phyloP scores from a whole-genome alignment of 2,329 filamentous ascomycete genomes.

The Knoxdaviesia capensis region DNA sequence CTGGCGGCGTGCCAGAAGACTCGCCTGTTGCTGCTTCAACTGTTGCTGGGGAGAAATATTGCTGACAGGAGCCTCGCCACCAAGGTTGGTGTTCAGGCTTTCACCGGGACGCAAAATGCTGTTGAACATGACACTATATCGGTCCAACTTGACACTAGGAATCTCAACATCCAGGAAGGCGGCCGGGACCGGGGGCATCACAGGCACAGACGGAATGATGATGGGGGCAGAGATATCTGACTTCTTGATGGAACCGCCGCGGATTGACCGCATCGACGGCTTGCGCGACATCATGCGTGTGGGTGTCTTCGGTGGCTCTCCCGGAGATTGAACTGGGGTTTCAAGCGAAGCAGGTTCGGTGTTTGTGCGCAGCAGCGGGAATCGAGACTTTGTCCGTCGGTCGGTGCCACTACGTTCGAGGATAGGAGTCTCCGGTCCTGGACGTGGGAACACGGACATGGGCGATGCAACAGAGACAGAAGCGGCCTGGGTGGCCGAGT shows the following conservation, averaged over 20 bases:
- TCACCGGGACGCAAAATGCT: conserved; percentile 35
- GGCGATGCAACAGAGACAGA: too few relatives aligned
- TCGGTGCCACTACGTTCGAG: too few relatives aligned
- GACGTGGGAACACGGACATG: too few relatives aligned
- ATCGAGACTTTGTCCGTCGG: too few relatives aligned
- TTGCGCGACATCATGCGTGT: conserved; percentile 3
- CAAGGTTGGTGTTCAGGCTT: background rate
- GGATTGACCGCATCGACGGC: conserved; percentile 6
- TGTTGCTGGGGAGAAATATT: background rate
- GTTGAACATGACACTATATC: conserved; percentile 89
- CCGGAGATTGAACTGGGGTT: too few relatives aligned
- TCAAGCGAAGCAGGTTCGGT: too few relatives aligned
- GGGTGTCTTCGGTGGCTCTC: too few relatives aligned
- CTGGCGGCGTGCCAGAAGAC: conserved; percentile 34
- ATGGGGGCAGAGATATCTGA: conserved; percentile 10
- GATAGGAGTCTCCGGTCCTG: too few relatives aligned
- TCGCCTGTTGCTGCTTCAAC: conserved; percentile 11
- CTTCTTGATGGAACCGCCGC: conserved; percentile 5
- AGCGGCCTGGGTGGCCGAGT: too few relatives aligned
- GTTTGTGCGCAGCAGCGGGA: too few relatives aligned
- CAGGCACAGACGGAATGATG: conserved; percentile 6
- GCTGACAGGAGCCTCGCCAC: too few relatives aligned
- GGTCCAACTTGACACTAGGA: conserved; percentile 59
- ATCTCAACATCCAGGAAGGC: conserved; percentile 56
- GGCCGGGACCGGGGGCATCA: conserved; percentile 8